Percentiles rank a stretch among this genome's conserved stretches.
Evolutionary conservation across 148 eudicot species (phyloP).

Genomic region (Salicornia ramosissima): DNA sequence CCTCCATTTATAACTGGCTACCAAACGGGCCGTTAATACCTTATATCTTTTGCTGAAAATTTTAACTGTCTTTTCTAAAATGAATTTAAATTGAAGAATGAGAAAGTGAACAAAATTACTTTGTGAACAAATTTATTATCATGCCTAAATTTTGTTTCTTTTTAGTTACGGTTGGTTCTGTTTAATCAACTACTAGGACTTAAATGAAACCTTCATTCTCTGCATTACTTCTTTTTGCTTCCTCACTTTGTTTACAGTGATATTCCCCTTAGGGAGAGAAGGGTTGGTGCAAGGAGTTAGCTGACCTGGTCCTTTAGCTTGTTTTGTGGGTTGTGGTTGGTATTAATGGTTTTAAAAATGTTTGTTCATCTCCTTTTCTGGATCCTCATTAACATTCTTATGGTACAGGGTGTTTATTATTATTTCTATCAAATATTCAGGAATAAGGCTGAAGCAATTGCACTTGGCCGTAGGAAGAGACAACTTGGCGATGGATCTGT

Average conservation of each 20-base stretch:
- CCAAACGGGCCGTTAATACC: too few relatives aligned
- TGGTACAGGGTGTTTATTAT: slow-evolving; percentile 98
- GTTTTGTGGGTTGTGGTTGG: not conserved
- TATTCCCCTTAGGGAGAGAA: not conserved
- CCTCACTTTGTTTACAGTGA: not conserved
- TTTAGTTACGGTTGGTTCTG: not conserved
- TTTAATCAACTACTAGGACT: not conserved
- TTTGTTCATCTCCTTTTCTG: slow-evolving; percentile 21
- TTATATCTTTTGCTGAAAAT: not conserved
- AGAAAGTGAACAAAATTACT: not conserved
- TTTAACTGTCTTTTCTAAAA: not conserved
- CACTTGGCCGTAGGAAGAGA: slow-evolving; percentile 63
- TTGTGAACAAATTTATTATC: not conserved
- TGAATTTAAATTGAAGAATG: not conserved
- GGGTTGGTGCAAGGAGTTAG: slow-evolving; percentile 5
- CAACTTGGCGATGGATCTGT: slow-evolving; percentile 96
- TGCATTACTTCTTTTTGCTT: too few relatives aligned
- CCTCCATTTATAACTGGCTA: too few relatives aligned
- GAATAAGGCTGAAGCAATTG: slow-evolving; percentile 78
- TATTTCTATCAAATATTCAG: slow-evolving; percentile 99
- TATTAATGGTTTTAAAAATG: not conserved
- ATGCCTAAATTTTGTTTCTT: not conserved
- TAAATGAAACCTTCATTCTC: not conserved
- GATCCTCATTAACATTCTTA: slow-evolving; percentile 44
- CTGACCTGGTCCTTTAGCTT: not conserved